These are phyloP conservation scores for Colletotrichum phormii DNA, from an alignment of 2,329 filamentous ascomycete genomes.

Conservation along the genomic window DNA sequence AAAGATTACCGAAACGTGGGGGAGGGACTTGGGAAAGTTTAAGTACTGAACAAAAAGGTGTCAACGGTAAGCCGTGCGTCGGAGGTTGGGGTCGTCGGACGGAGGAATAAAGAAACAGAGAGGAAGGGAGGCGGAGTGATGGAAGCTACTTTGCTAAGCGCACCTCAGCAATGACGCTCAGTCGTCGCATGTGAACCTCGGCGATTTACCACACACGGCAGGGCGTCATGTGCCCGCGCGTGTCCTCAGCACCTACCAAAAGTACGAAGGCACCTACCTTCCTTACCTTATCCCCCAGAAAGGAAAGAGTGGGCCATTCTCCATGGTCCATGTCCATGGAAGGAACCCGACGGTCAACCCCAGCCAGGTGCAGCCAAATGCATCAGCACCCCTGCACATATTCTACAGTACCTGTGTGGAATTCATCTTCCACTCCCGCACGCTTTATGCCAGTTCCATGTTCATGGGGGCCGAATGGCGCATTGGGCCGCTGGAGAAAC, in stretches of 20 bases:
- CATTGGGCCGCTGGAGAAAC: background rate
- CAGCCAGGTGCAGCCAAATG: background rate
- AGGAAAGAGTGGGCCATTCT: background rate
- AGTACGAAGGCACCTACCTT: too few relatives aligned
- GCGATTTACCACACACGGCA: slow-evolving; percentile 23
- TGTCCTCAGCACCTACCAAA: background rate
- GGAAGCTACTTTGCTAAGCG: background rate
- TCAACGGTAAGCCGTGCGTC: slow-evolving; percentile 27
- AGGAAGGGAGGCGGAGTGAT: background rate
- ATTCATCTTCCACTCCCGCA: background rate
- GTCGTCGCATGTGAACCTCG: slow-evolving; percentile 39
- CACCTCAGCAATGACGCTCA: slow-evolving; percentile 28
- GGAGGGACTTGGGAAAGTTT: slow-evolving; percentile 24
- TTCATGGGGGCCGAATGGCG: background rate
- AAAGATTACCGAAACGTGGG: slow-evolving; percentile 16
- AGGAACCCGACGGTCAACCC: background rate
- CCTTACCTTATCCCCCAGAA: background rate
- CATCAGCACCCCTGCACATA: background rate
- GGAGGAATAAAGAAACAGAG: slow-evolving; percentile 19
- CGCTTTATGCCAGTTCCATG: background rate
- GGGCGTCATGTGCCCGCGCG: slow-evolving; percentile 32
- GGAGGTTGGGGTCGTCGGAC: slow-evolving; percentile 23
- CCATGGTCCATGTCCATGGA: background rate
- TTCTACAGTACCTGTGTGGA: background rate
- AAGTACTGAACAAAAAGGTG: slow-evolving; percentile 28